A percentile compares a stretch with the other conserved stretches of the same genome.
These are phyloP conservation scores for Aspergillus sclerotialis DNA, from an alignment of 2,329 filamentous ascomycete species.

Conservation along the genomic window DNA sequence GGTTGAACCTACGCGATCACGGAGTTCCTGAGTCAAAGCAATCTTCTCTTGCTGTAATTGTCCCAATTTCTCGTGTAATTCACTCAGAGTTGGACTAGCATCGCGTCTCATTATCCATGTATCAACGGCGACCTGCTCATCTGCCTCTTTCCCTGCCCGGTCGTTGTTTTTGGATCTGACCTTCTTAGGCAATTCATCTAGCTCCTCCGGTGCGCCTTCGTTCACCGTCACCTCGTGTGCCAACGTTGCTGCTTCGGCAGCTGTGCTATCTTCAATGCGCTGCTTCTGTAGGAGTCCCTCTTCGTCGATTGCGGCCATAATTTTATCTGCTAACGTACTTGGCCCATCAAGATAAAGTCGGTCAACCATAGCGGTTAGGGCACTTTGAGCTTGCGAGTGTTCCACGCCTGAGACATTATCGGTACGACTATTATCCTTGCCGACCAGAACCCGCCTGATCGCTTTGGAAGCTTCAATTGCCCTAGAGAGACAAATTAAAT, in stretches of 20 bases:
- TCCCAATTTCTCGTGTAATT: slow-evolving; percentile 63
- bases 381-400: slow-evolving; percentile 14
- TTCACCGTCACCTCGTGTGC: slow-evolving; percentile 64
- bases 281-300: slow-evolving; percentile 80
- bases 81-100: slow-evolving; percentile 60
- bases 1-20: slow-evolving; percentile 52
- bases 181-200: slow-evolving; percentile 50
- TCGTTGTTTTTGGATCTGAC: slow-evolving; percentile 22
- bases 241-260: slow-evolving; percentile 62
- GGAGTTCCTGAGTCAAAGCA: slow-evolving; percentile 54
- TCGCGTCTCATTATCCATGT: slow-evolving; percentile 57
- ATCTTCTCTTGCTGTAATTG: slow-evolving; percentile 54
- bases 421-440: slow-evolving; percentile 14
- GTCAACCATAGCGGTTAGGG: slow-evolving; percentile 23
- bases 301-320: slow-evolving; percentile 79
- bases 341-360: slow-evolving; percentile 54
- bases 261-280: slow-evolving; percentile 64
- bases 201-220: slow-evolving; percentile 56
- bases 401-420: slow-evolving; percentile 25
- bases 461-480: slow-evolving; percentile 70
- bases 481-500: slow-evolving; percentile 73
- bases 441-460: slow-evolving; percentile 41
- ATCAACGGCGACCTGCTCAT: slow-evolving; percentile 40
- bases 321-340: slow-evolving; percentile 60
- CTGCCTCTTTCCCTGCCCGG: slow-evolving; percentile 19